A percentile compares a stretch with the other conserved stretches of the same genome.
phyloP scores from a whole-genome alignment of 202 grass and related monocot species.

The Brachypodium distachyon region DNA sequence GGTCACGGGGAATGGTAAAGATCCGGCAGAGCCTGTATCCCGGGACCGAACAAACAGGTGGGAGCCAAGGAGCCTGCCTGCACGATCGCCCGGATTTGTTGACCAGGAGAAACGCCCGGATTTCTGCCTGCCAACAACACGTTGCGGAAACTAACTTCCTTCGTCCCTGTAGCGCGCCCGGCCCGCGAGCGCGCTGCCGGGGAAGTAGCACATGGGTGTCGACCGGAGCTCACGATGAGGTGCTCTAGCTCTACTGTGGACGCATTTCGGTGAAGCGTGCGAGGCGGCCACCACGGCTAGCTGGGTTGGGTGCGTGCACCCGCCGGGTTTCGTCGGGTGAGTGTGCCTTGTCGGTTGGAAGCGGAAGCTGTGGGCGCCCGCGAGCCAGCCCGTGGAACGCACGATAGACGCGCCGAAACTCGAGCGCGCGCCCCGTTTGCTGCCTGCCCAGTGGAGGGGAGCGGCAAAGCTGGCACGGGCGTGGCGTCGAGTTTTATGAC shows the following conservation, averaged over 20 bases:
- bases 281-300: not conserved
- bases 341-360: conserved; percentile 21
- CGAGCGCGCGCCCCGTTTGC: too few species aligned
- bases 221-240: too few species aligned
- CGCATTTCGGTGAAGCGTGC: not conserved
- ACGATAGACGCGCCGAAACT: not conserved
- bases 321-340: not conserved
- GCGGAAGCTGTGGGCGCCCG: not conserved
- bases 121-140: not conserved
- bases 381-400: not conserved
- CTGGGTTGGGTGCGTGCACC: too few species aligned
- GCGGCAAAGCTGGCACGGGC: too few species aligned
- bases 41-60: not conserved
- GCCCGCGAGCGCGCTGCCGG: too few species aligned
- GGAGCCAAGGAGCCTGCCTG: not conserved
- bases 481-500: too few species aligned
- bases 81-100: not conserved
- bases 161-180: too few species aligned
- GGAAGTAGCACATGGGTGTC: too few species aligned
- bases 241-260: too few species aligned
- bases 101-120: not conserved
- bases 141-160: conserved; percentile 20
- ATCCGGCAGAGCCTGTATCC: not conserved
- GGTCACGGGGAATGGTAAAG: not conserved
- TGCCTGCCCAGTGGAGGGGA: too few species aligned